Evolutionary conservation across 257 asterid species (phyloP).

Genomic region (Salvia miltiorrhiza): DNA sequence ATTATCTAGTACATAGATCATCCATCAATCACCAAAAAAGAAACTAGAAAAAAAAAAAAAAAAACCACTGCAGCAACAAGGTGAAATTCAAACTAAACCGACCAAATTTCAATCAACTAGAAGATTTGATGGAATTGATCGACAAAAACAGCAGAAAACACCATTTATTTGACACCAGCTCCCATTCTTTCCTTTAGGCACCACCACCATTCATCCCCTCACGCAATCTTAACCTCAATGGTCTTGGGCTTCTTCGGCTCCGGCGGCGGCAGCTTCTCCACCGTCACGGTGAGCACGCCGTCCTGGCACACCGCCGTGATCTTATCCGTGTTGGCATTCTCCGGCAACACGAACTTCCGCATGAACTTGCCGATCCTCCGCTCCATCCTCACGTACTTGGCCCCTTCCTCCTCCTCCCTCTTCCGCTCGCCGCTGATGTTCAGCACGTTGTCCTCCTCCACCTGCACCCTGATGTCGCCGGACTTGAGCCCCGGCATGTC

Average conservation of each 20-base stretch:
- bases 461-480: slow-evolving; percentile 67
- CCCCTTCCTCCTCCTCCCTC: slow-evolving; percentile 50
- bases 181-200: not conserved
- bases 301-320: slow-evolving; percentile 70
- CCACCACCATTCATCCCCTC: not conserved
- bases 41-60: no score
- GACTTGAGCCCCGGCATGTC: slow-evolving; percentile 85
- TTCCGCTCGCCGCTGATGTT: slow-evolving; percentile 62
- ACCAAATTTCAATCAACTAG: no score
- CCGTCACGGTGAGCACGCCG: slow-evolving; percentile 71
- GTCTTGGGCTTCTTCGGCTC: slow-evolving; percentile 81
- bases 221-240: slow-evolving; percentile 61
- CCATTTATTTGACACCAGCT: not conserved
- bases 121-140: no score
- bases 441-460: slow-evolving; percentile 63
- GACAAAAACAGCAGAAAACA: no score
- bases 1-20: not conserved
- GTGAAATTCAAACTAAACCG: not conserved
- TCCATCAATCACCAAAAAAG: not conserved
- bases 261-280: slow-evolving; percentile 80
- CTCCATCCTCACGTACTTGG: slow-evolving; percentile 69
- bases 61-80: not conserved
- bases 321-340: slow-evolving; percentile 58
- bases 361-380: slow-evolving; percentile 63
- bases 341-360: slow-evolving; percentile 79